These are phyloP conservation scores for Lentinula aciculospora DNA, from an alignment of 768 basidiomycete genomes.

Conservation along the genomic window DNA sequence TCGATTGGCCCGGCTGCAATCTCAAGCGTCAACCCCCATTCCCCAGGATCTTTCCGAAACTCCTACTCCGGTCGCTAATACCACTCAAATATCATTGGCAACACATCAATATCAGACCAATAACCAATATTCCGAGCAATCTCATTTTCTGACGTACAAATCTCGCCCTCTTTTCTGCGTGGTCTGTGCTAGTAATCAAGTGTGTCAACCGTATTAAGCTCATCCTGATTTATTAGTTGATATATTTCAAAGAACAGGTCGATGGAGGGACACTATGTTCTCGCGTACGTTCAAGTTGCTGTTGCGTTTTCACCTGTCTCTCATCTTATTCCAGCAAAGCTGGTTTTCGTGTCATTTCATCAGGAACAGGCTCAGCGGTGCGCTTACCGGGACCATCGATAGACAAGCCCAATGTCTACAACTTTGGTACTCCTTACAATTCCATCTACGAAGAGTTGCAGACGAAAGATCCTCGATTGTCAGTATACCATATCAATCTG, in stretches of 20 bases:
- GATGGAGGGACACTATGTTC: constrained; percentile 94
- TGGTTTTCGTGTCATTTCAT: constrained; percentile 87
- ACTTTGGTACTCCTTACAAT: constrained; percentile 96
- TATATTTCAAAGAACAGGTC: constrained; percentile 72
- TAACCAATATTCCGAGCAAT: background rate
- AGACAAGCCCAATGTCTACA: constrained; percentile 96
- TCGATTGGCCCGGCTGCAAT: constrained; percentile 53
- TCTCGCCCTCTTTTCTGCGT: constrained; percentile 88
- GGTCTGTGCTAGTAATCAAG: constrained; percentile 99
- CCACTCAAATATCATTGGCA: background rate
- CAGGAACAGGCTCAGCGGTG: constrained; percentile 95
- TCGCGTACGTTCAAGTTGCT: constrained; percentile 56
- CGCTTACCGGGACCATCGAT: constrained; percentile 93
- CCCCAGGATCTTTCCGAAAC: constrained; percentile 18
- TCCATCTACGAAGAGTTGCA: constrained; percentile 88
- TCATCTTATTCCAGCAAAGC: constrained; percentile 57
- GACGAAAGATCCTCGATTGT: constrained; percentile 81
- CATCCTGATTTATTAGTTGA: background rate
- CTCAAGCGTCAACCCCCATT: constrained; percentile 32
- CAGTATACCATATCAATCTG: constrained; percentile 24
- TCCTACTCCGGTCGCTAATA: constrained; percentile 4
- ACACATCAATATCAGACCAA: background rate
- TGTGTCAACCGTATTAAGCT: constrained; percentile 27
- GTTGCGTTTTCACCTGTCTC: background rate
- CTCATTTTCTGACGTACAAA: constrained; percentile 37